Base-by-base conservation (phyloP, 345 rosid genomes). In the Euphorbia lathyris region DNA sequence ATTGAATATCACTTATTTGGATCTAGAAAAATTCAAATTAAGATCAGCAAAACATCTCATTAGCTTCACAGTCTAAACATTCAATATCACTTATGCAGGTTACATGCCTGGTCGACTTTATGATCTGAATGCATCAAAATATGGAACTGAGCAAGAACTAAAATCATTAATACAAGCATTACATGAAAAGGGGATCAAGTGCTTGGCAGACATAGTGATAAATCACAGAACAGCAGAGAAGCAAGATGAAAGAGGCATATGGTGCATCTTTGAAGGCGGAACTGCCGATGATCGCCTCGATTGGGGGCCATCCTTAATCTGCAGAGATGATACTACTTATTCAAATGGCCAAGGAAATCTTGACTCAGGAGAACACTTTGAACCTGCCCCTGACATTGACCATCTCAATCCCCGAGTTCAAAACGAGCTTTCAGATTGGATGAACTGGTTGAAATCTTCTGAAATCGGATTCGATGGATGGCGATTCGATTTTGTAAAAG, bases 21-120 rank as follows among this genome's bases (percentile, higher is more conserved):
- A n/a, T n/a, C n/a, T n/a, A n/a, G n/a, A n/a, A n/a, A n/a, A n/a
- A n/a, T n/a, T n/a, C n/a, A n/a, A n/a, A n/a, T n/a, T n/a, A n/a
- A n/a, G n/a, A n/a, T n/a, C n/a, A n/a, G n/a, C n/a, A n/a, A n/a
- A n/a, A n/a, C n/a, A n/a, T n/a, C n/a, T n/a, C 3, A 34, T 34
- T 34, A 34, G 38, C 7, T 34, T 3, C 3, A 34, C 38, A 7
- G 38, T 34, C 38, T 34, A 34, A 34, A 2, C 38, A 34, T 34
- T 34, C n/a, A n/a, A n/a, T n/a, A n/a, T n/a, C n/a, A n/a, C n/a
- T n/a, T n/a, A 63, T 57, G 50, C 64, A 93, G 98, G 98, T 13
- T 94, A 93, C 74, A 34, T 94, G 74, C 97, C 97, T 3, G 97
- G 97, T n/a, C 83, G 93, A 78, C 81, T 94, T 3, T 91, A 94